Evolutionary conservation across 805 yeast genomes (phyloP).

Genomic region (Candida chilensis): DNA sequence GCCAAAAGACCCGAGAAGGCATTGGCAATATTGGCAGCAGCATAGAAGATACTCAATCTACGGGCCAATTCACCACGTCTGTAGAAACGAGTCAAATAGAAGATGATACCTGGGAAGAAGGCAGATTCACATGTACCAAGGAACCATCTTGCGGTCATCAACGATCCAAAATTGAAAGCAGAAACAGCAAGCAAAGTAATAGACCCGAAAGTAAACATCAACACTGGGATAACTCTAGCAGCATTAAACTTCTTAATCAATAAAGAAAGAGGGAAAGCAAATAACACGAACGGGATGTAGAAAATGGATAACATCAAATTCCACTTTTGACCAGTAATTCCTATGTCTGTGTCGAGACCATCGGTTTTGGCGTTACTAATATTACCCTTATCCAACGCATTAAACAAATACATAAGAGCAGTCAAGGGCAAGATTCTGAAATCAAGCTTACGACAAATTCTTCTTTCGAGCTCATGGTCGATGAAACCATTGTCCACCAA

Average conservation of each 20-base stretch:
- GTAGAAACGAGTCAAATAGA: slow-evolving; percentile 24
- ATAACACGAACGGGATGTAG: slow-evolving; percentile 34
- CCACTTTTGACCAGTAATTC: slow-evolving; percentile 31
- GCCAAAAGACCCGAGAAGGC: slow-evolving; percentile 28
- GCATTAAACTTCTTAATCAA: slow-evolving; percentile 31
- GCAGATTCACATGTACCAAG: slow-evolving; percentile 26
- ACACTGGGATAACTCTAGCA: slow-evolving; percentile 30
- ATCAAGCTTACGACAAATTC: slow-evolving; percentile 31
- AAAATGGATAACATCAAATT: slow-evolving; percentile 35
- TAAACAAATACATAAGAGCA: slow-evolving; percentile 36
- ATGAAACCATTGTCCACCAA: too few relatives aligned
- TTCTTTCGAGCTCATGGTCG: slow-evolving; percentile 13
- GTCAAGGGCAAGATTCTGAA: slow-evolving; percentile 31
- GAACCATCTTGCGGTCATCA: slow-evolving; percentile 24
- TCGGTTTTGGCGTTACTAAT: slow-evolving; percentile 41
- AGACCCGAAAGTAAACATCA: slow-evolving; percentile 35
- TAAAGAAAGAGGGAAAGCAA: slow-evolving; percentile 31
- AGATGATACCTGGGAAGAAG: slow-evolving; percentile 27
- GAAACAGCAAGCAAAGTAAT: slow-evolving; percentile 26
- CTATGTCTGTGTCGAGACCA: slow-evolving; percentile 30
- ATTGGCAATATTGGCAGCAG: slow-evolving; percentile 21
- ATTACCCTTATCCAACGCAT: slow-evolving; percentile 39
- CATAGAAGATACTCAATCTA: slow-evolving; percentile 22
- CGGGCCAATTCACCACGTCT: slow-evolving; percentile 25
- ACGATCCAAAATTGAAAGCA: slow-evolving; percentile 26